Evolutionary conservation across 2,329 filamentous ascomycete species (phyloP).

Genomic region (Capronia epimyces): DNA sequence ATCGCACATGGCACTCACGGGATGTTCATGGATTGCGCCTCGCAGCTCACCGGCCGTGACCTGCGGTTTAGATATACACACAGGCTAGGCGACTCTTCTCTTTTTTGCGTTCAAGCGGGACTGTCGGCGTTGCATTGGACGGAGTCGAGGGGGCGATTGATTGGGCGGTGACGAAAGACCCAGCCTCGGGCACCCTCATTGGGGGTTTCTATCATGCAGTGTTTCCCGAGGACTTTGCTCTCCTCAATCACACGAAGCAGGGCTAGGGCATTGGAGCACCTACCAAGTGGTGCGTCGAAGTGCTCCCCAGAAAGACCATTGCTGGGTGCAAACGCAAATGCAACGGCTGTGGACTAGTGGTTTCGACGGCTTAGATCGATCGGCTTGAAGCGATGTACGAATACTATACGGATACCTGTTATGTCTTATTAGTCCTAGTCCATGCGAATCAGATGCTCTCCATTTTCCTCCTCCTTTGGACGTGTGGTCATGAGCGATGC

Average conservation of each 20-base stretch:
- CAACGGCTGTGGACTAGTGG: neutral
- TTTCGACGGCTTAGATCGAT: neutral
- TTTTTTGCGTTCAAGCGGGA: slow-evolving; percentile 17
- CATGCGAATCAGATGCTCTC: neutral
- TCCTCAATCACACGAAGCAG: too few relatives aligned
- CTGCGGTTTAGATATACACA: neutral
- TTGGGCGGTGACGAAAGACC: neutral
- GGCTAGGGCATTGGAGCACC: too few relatives aligned
- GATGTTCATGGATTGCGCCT: neutral
- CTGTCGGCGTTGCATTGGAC: neutral
- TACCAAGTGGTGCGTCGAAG: too few relatives aligned
- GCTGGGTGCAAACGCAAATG: neutral
- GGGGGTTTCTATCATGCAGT: too few relatives aligned
- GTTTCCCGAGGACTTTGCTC: too few relatives aligned
- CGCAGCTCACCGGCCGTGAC: neutral
- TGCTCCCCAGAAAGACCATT: too few relatives aligned
- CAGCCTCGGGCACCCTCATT: too few relatives aligned
- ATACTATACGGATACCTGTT: neutral
- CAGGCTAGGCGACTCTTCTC: neutral
- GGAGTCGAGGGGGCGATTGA: neutral
- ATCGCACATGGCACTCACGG: slow-evolving; percentile 1
- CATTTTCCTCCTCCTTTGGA: neutral
- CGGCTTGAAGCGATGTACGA: neutral
- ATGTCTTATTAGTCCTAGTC: too few relatives aligned
- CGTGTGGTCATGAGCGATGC: too few relatives aligned